These are phyloP conservation scores for Xanthoceras sorbifolium DNA, from an alignment of 345 rosid species.

Conservation along the genomic window DNA sequence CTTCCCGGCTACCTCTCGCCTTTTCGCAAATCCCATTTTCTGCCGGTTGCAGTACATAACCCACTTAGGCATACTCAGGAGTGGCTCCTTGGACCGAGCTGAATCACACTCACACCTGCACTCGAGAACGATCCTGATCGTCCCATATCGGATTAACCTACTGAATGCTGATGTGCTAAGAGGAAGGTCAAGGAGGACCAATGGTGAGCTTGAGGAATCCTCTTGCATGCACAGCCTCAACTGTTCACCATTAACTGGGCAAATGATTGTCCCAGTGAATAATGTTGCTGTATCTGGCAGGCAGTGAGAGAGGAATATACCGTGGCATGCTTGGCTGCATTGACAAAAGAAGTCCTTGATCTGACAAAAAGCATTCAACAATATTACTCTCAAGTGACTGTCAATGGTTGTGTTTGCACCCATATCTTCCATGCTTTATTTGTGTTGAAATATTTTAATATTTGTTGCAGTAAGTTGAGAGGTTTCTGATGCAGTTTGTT, in stretches of 20 bases:
- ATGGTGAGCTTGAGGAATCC: background rate
- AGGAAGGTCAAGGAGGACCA: slow-evolving; percentile 21
- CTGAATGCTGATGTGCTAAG: slow-evolving; percentile 17
- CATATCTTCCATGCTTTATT: background rate
- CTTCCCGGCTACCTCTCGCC: slow-evolving; percentile 7
- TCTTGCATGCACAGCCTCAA: slow-evolving; percentile 23
- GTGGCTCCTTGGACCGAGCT: background rate
- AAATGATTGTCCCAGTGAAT: slow-evolving; percentile 25
- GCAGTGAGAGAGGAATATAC: background rate
- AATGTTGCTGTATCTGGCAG: background rate
- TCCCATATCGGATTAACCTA: background rate
- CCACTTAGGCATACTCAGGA: slow-evolving; percentile 14
- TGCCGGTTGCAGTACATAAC: slow-evolving; percentile 25
- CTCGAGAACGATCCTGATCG: slow-evolving; percentile 12
- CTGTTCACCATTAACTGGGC: slow-evolving; percentile 12
- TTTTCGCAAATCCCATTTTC: slow-evolving; percentile 23
- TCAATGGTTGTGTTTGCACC: background rate
- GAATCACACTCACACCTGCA: background rate
- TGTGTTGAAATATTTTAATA: background rate
- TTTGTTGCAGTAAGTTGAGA: background rate
- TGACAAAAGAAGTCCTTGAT: slow-evolving; percentile 7
- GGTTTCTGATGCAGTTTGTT: background rate
- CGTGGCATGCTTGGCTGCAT: slow-evolving; percentile 4
- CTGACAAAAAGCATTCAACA: slow-evolving; percentile 6
- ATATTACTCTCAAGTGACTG: background rate